Evolutionary conservation across 169 alveolate genomes (phyloP).

Genomic region (Eimeria brunetti): DNA sequence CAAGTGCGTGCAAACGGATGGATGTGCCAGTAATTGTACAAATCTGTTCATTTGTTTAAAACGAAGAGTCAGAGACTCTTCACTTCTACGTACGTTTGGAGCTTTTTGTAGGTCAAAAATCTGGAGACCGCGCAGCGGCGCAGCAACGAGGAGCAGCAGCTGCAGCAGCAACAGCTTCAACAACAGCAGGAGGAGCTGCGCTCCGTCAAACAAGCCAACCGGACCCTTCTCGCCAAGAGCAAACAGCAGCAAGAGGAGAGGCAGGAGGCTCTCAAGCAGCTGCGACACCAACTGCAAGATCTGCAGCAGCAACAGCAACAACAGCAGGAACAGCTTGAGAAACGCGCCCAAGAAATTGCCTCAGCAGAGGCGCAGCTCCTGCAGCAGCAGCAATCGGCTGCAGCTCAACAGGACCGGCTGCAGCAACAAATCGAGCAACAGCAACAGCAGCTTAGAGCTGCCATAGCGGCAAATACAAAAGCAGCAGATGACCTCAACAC

Average conservation of each 20-base stretch:
- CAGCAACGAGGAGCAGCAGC: slow-evolving; percentile 64
- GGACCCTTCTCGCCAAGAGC: slow-evolving; percentile 24
- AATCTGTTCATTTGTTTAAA: neutral
- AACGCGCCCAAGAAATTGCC: slow-evolving; percentile 29
- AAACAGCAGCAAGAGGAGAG: slow-evolving; percentile 69
- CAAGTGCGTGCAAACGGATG: neutral
- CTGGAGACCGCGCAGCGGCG: slow-evolving; percentile 64
- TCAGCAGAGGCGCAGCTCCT: slow-evolving; percentile 47
- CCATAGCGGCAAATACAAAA: slow-evolving; percentile 46
- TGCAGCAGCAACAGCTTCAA: slow-evolving; percentile 46
- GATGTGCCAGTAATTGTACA: neutral
- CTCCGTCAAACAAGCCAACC: slow-evolving; percentile 34
- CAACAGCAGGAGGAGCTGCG: slow-evolving; percentile 69
- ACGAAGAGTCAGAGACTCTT: neutral
- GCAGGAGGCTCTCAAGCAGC: slow-evolving; percentile 41
- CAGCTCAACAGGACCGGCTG: slow-evolving; percentile 57
- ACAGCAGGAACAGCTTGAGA: slow-evolving; percentile 49
- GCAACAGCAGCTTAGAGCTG: slow-evolving; percentile 67
- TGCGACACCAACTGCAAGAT: slow-evolving; percentile 52
- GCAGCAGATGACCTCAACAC: slow-evolving; percentile 51
- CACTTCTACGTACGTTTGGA: neutral
- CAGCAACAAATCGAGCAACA: slow-evolving; percentile 54
- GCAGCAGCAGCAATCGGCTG: slow-evolving; percentile 58
- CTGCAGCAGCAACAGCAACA: slow-evolving; percentile 52
- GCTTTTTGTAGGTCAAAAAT: slow-evolving; percentile 1